Conservation (phyloP, 805 yeast species). For the Clavispora phyllophila region DNA sequence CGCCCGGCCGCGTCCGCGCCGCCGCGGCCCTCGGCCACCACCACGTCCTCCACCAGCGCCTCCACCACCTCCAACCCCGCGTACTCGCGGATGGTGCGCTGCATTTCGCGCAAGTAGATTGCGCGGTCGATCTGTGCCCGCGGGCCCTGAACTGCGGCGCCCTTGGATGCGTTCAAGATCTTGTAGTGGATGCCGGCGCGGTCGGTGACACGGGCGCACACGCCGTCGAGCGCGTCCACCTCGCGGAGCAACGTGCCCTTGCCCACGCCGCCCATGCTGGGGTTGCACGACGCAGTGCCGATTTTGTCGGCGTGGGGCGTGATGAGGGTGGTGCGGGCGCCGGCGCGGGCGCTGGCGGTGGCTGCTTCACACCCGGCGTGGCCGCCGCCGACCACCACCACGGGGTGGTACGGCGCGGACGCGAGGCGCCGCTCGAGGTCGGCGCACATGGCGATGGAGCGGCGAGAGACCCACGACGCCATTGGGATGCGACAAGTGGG, state of each 20-base stretch:
- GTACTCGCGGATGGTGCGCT: slow-evolving; percentile 50
- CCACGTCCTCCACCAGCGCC: slow-evolving; percentile 80
- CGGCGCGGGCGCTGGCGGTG: slow-evolving; percentile 83
- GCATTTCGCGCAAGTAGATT: slow-evolving; percentile 78
- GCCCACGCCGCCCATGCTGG: slow-evolving; percentile 98
- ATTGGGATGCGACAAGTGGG: neutral
- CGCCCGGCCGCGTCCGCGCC: slow-evolving; percentile 43
- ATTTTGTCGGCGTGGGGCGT: slow-evolving; percentile 74
- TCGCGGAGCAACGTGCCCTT: slow-evolving; percentile 90
- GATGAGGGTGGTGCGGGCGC: slow-evolving; percentile 62
- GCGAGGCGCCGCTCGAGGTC: slow-evolving; percentile 29
- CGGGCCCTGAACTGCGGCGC: slow-evolving; percentile 98
- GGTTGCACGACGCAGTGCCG: slow-evolving; percentile 96
- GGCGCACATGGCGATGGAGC: slow-evolving; percentile 26
- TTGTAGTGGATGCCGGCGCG: slow-evolving; percentile 90
- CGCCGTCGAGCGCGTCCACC: slow-evolving; percentile 95
- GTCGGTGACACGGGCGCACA: slow-evolving; percentile 82
- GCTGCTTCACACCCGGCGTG: slow-evolving; percentile 99
- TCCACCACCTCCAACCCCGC: slow-evolving; percentile 55
- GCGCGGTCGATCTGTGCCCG: slow-evolving; percentile 92
- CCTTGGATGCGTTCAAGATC: slow-evolving; percentile 77
- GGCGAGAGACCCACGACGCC: neutral
- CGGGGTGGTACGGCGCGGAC: slow-evolving; percentile 45
- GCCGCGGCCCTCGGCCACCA: too few relatives aligned
- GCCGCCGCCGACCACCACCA: slow-evolving; percentile 92